These are phyloP conservation scores for Aspergillus pseudotamarii DNA, from an alignment of 2,329 filamentous ascomycete genomes.

Conservation along the genomic window DNA sequence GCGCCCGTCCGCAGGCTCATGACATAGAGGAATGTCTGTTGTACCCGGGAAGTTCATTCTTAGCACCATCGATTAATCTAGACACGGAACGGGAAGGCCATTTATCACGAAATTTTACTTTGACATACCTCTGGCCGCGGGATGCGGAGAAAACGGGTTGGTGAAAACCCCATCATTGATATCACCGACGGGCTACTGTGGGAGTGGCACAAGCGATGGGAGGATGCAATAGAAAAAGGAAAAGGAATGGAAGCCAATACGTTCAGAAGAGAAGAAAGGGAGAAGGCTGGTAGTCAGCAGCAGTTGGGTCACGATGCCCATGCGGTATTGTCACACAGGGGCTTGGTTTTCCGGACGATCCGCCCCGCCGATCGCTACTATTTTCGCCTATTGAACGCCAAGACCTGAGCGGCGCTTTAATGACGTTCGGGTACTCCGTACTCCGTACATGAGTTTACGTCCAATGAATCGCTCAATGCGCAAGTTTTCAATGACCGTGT, in stretches of 20 bases:
- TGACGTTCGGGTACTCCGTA: neutral
- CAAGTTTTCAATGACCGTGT: neutral
- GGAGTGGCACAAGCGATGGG: constrained; percentile 8
- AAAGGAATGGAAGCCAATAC: constrained; percentile 20
- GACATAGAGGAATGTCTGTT: constrained; percentile 78
- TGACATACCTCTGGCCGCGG: constrained; percentile 52
- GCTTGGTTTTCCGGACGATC: constrained; percentile 26
- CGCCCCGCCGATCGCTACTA: constrained; percentile 26
- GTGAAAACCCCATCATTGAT: constrained; percentile 39
- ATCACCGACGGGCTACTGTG: constrained; percentile 15
- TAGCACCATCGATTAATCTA: neutral
- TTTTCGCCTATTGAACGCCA: constrained; percentile 10
- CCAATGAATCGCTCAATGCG: neutral
- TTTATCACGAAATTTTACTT: constrained; percentile 4
- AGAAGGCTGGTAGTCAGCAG: constrained; percentile 19
- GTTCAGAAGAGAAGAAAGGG: constrained; percentile 15
- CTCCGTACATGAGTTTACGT: neutral
- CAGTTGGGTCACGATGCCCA: neutral
- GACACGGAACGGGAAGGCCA: neutral
- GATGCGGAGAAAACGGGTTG: constrained; percentile 50
- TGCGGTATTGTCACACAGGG: constrained; percentile 16
- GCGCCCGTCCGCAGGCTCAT: constrained; percentile 85
- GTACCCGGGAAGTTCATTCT: neutral
- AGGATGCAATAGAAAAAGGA: constrained; percentile 11
- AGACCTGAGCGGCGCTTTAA: neutral